Base-by-base conservation (phyloP, 1,284 basidiomycete species). In the Schizophyllum amplum region DNA sequence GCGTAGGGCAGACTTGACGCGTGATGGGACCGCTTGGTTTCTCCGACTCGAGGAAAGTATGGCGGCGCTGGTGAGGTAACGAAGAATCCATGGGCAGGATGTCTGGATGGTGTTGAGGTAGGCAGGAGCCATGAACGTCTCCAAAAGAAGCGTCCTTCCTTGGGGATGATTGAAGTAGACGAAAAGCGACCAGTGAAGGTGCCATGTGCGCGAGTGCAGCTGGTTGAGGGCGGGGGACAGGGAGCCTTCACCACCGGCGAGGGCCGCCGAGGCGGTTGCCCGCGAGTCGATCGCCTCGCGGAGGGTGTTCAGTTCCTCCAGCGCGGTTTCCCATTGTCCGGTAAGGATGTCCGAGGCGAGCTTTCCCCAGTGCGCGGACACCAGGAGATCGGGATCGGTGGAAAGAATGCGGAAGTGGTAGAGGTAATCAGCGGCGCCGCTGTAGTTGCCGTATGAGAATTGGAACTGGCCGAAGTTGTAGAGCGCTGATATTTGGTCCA, bases 21-120 rank as follows among this genome's bases (percentile, higher is more conserved):
- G 82, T 24, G 20, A 24, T 0, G 86, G 75, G 0, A 74, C 72
- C 1, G 77, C 72, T 24, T 80, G 67, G n/a, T 75, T 73, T 68
- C 93, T 90, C 66, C 94, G 87, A 11, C 21, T 50, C 13, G 48
- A 50, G 26, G 93, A 92, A 64, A 98, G 86, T 66, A 99, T 86
- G 51, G 95, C 91, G 13, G 96, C 94, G 17, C 90, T 87, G 21
- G 94, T 87, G 61, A 98, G 85, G 79, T 99, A 99, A 55, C 97
- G 87, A 59, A 99, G 80, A 64, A 99, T 82, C 90, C 96, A 98
- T 4, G 95, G 95, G 62, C 84, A 93, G 1, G 94, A 85, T 0
- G 95, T 98, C 72, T 99, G 97, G 69, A 99, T 95, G 23, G 96
- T 98, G 78, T 97, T 97, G 70, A 99, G 88, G 77, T 98, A 99